Conservation (phyloP, 164 flowering plant genomes). For the Piper longum region DNA sequence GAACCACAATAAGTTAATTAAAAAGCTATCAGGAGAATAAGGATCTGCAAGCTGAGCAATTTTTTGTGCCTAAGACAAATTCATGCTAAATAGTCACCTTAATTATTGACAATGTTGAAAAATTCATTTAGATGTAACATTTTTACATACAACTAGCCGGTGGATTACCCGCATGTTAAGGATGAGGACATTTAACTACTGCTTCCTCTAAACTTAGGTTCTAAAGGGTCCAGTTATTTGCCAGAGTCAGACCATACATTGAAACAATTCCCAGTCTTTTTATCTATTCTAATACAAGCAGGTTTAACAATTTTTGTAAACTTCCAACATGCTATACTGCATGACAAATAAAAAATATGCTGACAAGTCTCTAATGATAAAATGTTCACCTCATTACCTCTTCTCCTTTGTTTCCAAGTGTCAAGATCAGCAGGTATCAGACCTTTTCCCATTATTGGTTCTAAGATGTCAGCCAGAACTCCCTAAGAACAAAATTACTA, state of each 20-base stretch:
- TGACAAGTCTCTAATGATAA: neutral
- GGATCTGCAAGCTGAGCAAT: too few relatives aligned
- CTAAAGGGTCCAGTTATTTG: neutral
- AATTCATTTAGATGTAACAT: too few relatives aligned
- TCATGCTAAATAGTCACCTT: too few relatives aligned
- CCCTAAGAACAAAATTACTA: conserved; percentile 33
- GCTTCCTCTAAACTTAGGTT: neutral
- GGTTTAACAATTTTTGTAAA: neutral
- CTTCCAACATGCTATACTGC: too few relatives aligned
- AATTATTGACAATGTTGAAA: too few relatives aligned
- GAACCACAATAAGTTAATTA: too few relatives aligned
- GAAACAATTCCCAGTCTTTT: neutral
- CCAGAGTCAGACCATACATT: neutral
- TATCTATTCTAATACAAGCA: neutral
- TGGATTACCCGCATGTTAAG: neutral
- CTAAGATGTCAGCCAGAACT: conserved; percentile 94
- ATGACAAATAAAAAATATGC: neutral
- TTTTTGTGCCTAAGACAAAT: too few relatives aligned
- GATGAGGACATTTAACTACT: neutral
- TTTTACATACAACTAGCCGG: neutral
- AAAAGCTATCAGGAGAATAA: too few relatives aligned
- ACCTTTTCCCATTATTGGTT: conserved; percentile 99
- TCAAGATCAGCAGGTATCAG: conserved; percentile 95
- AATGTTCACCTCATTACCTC: conserved; percentile 30
- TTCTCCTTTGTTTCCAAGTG: conserved; percentile 91